A percentile compares a stretch with the other conserved stretches of the same genome.
Evolutionary conservation across 2,329 filamentous ascomycete genomes (phyloP).

Genomic region (Escovopsis sp.): DNA sequence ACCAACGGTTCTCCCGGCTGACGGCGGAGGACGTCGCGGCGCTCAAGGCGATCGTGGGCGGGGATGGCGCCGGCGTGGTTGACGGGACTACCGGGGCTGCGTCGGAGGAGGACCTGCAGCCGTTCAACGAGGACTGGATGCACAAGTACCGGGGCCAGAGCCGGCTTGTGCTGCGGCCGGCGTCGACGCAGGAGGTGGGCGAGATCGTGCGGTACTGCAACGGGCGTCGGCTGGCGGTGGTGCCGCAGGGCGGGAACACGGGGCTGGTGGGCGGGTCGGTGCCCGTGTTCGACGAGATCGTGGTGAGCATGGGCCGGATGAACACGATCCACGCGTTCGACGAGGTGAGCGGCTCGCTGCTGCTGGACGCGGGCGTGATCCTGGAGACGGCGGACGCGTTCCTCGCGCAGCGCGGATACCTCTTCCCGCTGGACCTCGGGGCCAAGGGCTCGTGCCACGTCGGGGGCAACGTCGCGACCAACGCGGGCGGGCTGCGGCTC

Average conservation of each 20-base stretch:
- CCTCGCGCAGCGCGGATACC: conserved; percentile 65
- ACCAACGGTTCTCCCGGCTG: conserved; percentile 58
- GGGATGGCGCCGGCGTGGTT: conserved; percentile 56
- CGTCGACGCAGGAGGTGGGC: conserved; percentile 75
- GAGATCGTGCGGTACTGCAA: conserved; percentile 90
- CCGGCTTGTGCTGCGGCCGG: conserved; percentile 73
- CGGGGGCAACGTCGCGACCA: conserved; percentile 89
- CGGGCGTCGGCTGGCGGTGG: conserved; percentile 77
- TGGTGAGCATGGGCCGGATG: conserved; percentile 82
- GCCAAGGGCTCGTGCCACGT: conserved; percentile 96
- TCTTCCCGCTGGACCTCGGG: conserved; percentile 94
- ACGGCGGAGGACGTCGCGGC: conserved; percentile 64
- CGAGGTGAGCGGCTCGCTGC: conserved; percentile 77
- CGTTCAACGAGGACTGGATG: conserved; percentile 98
- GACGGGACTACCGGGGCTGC: conserved; percentile 62
- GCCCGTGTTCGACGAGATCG: conserved; percentile 95
- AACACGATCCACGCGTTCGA: conserved; percentile 86
- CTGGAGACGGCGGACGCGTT: conserved; percentile 79
- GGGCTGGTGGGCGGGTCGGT: conserved; percentile 91
- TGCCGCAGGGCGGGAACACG: conserved; percentile 94
- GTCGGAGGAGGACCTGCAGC: conserved; percentile 60
- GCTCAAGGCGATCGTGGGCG: conserved; percentile 70
- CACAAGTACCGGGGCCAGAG: conserved; percentile 91
- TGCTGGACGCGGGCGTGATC: conserved; percentile 81
- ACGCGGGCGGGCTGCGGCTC: conserved; percentile 80